Base-by-base conservation (phyloP, 805 yeast species). In the Lipomyces mesembrius region DNA sequence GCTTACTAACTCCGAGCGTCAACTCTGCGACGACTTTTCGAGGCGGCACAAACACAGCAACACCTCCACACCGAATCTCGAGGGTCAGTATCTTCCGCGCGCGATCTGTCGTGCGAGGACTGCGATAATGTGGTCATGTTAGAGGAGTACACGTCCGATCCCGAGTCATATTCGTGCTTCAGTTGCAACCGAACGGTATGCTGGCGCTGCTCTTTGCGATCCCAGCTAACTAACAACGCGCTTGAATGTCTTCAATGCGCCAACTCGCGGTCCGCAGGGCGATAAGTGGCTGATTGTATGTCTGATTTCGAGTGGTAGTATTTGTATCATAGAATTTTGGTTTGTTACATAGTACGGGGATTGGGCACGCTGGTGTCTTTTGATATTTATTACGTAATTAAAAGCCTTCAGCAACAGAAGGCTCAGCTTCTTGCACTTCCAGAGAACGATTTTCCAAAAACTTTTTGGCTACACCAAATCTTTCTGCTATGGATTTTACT, bases 121-220 rank as follows among this genome's bases (percentile, higher is more conserved):
- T 68, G 71, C 55, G 71, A 68, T 61, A 66, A 65, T 57, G 60
- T 60, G 20, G 63, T 68, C 57, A 57, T 46, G 62, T 46, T 65
- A 25, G 71, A 67, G 46, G 71, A 68, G 59, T 65, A 66, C 62
- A 56, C 63, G 17, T 53, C 64, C 27, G 66, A 66, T 20, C 64
- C 71, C 35, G 67, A 68, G 29, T 39, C 65, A 56, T 66, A 66
- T 61, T 60, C 66, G 29, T 68, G 71, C 62, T 67, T 39, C 51
- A 58, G 61, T 35, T 68, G 71, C 49, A 49, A 46, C 54, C 61
- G 67, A 14, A 68, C 65, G 34, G 67, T 68, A 2, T 68, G 71
- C 63, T 68, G 71, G 71, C 71, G 71, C 7, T 68, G 71, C 65
- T 68, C 71, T 27, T 51, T 66, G 17, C 64, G 70, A 3, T 25